Evolutionary conservation across 1,139 yeast species (phyloP), one percentile per base, ranked within the genome.

Genomic region (Magnusiomyces fungicola): DNA sequence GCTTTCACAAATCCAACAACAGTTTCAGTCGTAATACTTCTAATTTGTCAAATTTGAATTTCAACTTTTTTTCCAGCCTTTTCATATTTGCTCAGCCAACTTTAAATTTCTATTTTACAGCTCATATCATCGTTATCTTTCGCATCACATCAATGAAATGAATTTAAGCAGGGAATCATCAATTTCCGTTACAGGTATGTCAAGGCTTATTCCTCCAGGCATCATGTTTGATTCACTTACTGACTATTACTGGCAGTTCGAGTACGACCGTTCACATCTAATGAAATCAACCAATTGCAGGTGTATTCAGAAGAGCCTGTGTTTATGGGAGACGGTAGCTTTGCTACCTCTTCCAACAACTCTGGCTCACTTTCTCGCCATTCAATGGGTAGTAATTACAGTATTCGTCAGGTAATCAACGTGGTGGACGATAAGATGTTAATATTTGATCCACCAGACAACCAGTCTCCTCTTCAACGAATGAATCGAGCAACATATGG

Each of bases 381-480:
- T 53, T 56, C 39, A 56, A 65, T 60, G 50, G 61, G 67, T 12
- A 82, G 81, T 2, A 66, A 66, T n/a, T 50, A 45, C 36, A 57
- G 50, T 47, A 57, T 87, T 25, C 73, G 95, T 45, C 83, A 82
- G 58, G 78, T 89, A 36, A 75, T 90, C 23, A 80, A 85, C 51
- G 94, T 87, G 25, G 92, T 87, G 2, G 96, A 89, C 69, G 95
- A 87, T 58, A 73, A 80, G 55, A 88, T 89, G 95, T 72, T 90
- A 52, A 81, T 89, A 12, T 89, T 90, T 64, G 96, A 89, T 65
- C 97, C 97, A 0, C 82, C 88, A 1, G 86, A 81, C 47, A 73
- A 79, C n/a, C 81, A 80, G 59, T 16, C 7, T 14, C 88, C 94
- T 0, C 64, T 83, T 56, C 72, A 76, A 23, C 72, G 70, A 51